Evolutionary conservation across 495 filamentous ascomycete species (phyloP).

Genomic region (Trichocladium antarcticum): DNA sequence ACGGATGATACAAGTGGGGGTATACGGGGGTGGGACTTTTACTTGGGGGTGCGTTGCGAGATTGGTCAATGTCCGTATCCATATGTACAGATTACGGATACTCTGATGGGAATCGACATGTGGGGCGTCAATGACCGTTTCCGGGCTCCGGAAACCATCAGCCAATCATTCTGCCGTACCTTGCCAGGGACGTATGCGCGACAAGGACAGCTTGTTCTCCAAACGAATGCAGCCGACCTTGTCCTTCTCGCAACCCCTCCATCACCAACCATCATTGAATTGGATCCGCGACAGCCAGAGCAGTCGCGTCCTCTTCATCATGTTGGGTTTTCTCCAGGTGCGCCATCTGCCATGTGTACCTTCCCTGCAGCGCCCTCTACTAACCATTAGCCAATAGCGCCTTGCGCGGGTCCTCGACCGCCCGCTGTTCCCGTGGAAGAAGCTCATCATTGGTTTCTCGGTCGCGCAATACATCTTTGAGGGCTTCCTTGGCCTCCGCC

Average conservation of each 20-base stretch:
- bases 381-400: conserved; percentile 44
- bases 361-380: background rate
- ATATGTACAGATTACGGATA: too few species aligned
- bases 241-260: conserved; percentile 10
- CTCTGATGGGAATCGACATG: too few species aligned
- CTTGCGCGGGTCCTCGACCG: conserved; percentile 79
- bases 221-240: background rate
- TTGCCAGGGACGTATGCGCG: background rate
- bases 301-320: conserved; percentile 16
- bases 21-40: too few species aligned
- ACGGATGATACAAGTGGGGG: too few species aligned
- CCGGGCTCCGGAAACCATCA: background rate
- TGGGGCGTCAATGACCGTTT: background rate
- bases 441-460: conserved; percentile 85
- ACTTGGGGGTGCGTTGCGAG: too few species aligned
- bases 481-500: conserved; percentile 69
- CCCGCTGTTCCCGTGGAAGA: conserved; percentile 94
- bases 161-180: conserved; percentile 1
- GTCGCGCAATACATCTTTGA: conserved; percentile 81
- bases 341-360: background rate
- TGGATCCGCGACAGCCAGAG: conserved; percentile 10
- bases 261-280: conserved; percentile 6
- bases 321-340: conserved; percentile 46
- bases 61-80: too few species aligned
- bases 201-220: conserved; percentile 15